A percentile compares a stretch with the other conserved stretches of the same genome.
phyloP scores from a whole-genome alignment of 768 basidiomycete species.

The Tylopilus vinaceipallidus region DNA sequence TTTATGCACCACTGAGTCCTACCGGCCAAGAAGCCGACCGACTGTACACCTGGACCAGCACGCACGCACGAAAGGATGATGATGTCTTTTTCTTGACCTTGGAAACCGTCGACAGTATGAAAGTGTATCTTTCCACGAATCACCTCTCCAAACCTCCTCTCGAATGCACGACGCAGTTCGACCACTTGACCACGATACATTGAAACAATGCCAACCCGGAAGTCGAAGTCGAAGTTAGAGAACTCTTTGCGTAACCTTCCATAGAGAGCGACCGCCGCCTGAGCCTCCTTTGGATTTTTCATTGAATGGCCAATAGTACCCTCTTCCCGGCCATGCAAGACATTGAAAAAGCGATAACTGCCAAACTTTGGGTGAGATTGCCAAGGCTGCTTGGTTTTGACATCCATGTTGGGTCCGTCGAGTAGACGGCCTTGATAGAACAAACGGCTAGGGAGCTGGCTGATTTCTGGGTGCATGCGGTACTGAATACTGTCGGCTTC shows the following conservation, averaged over 20 bases:
- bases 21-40: conserved; percentile 89
- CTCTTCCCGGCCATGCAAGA: conserved; percentile 63
- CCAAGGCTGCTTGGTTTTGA: conserved; percentile 84
- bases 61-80: conserved; percentile 98
- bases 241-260: conserved; percentile 66
- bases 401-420: conserved; percentile 88
- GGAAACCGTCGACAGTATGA: conserved; percentile 98
- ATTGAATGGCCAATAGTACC: conserved; percentile 60
- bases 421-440: conserved; percentile 81
- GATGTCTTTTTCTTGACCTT: conserved; percentile 98
- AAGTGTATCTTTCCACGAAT: conserved; percentile 80
- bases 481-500: conserved; percentile 80
- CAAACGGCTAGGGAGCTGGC: conserved; percentile 78
- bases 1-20: conserved; percentile 6
- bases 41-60: conserved; percentile 79
- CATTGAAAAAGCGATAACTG: conserved; percentile 87
- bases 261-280: conserved; percentile 76
- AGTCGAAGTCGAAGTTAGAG: conserved; percentile 49
- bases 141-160: conserved; percentile 64
- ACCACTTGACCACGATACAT: conserved; percentile 92
- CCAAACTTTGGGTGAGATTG: conserved; percentile 76
- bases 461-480: conserved; percentile 98
- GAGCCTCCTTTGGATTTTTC: conserved; percentile 71
- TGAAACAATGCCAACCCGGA: conserved; percentile 71
- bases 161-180: conserved; percentile 71